A percentile compares a stretch with the other conserved stretches of the same genome.
These are phyloP conservation scores for Dryas integrifolia DNA, from an alignment of 331 rosid species.

Conservation along the genomic window DNA sequence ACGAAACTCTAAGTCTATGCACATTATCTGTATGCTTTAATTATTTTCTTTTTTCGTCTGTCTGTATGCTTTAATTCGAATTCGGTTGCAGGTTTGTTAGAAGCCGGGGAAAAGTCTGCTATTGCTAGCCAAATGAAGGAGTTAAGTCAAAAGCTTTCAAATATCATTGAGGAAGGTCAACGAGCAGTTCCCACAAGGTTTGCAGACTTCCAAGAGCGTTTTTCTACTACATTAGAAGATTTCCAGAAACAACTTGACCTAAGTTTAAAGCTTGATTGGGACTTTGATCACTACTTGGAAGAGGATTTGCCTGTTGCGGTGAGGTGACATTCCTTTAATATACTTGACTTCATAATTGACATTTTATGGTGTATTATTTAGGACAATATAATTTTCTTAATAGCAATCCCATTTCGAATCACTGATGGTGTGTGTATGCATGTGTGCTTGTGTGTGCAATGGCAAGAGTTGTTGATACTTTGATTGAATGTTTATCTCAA, in stretches of 20 bases:
- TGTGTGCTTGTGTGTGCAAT: background rate
- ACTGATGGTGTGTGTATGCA: background rate
- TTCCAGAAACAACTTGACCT: constrained; percentile 55
- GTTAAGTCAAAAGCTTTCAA: constrained; percentile 37
- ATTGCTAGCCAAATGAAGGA: constrained; percentile 36
- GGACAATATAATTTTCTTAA: background rate
- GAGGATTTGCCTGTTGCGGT: constrained; percentile 91
- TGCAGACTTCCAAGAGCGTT: constrained; percentile 46
- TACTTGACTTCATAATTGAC: constrained; percentile 12
- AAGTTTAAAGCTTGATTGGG: constrained; percentile 63
- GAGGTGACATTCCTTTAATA: constrained; percentile 55
- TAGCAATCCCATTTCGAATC: background rate
- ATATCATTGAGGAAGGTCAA: constrained; percentile 41
- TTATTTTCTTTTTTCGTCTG: background rate
- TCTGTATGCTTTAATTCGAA: constrained; percentile 7
- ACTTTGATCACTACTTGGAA: constrained; percentile 77
- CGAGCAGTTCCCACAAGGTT: constrained; percentile 39
- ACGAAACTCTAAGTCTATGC: background rate
- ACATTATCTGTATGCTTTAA: constrained; percentile 18
- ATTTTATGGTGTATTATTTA: background rate
- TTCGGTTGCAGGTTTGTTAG: constrained; percentile 23
- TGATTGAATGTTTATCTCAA: constrained; percentile 15
- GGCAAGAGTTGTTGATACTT: background rate
- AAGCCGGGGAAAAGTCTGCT: constrained; percentile 28
- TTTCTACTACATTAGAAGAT: constrained; percentile 43